Conservation (phyloP, 495 filamentous ascomycete genomes). For the Gamarada debralockiae region DNA sequence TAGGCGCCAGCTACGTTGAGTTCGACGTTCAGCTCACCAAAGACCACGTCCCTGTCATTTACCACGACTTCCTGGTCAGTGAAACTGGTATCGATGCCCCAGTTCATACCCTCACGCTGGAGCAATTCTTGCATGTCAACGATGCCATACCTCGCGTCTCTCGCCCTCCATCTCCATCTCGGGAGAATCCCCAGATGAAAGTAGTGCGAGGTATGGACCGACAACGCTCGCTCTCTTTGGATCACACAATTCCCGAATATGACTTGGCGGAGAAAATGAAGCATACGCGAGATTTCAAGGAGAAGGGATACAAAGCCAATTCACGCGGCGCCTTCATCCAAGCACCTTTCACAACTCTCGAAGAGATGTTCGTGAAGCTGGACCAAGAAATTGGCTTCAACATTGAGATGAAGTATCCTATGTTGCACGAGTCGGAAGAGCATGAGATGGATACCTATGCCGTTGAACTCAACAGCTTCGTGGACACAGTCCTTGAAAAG, state of each 20-base stretch:
- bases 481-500: slow-evolving; percentile 84
- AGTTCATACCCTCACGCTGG: slow-evolving; percentile 89
- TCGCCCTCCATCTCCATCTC: slow-evolving; percentile 24
- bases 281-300: slow-evolving; percentile 90
- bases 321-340: slow-evolving; percentile 91
- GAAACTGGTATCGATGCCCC: slow-evolving; percentile 98
- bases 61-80: slow-evolving; percentile 98
- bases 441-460: slow-evolving; percentile 98
- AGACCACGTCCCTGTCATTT: slow-evolving; percentile 97
- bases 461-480: slow-evolving; percentile 95
- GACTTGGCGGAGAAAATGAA: slow-evolving; percentile 90
- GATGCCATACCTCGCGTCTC: slow-evolving; percentile 18
- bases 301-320: slow-evolving; percentile 90
- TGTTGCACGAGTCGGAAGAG: slow-evolving; percentile 90
- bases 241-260: slow-evolving; percentile 25
- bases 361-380: slow-evolving; percentile 85
- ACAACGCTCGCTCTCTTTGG: slow-evolving; percentile 24
- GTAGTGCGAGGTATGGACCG: slow-evolving; percentile 22
- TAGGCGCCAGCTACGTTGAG: slow-evolving; percentile 90
- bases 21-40: slow-evolving; percentile 98
- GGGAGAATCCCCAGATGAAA: slow-evolving; percentile 14
- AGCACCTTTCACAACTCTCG: slow-evolving; percentile 88
- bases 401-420: slow-evolving; percentile 99
- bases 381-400: slow-evolving; percentile 87
- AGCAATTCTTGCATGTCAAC: slow-evolving; percentile 89